Base-by-base conservation (phyloP, 1,139 yeast genomes). In the Geotrichum europaeum region DNA sequence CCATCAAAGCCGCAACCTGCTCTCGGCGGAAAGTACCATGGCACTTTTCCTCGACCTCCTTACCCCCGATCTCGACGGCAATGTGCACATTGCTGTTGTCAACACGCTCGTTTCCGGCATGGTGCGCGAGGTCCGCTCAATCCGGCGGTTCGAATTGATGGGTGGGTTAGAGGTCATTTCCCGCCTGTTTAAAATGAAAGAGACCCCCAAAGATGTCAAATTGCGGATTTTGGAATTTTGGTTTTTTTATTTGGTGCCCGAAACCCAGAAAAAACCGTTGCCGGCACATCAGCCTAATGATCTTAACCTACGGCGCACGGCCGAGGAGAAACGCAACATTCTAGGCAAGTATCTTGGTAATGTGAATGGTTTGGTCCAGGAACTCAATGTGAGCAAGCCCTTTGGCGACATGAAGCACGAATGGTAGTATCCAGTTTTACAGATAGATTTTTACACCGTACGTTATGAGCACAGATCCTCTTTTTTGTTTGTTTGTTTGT, bases 181-280 rank as follows among this genome's bases (percentile, higher is more conserved):
- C 59, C 67, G 70, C 12, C 66, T 79, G 15, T 75, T 80, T 68
- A 79, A 74, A 65, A 67, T 68, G 45, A 71, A 72, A 53, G 71
- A 69, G 28, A 74, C 79, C 0, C 64, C 76, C 12, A 75, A 76
- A 56, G 69, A 70, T 24, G 77, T 76, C 52, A 75, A 76, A 64
- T 81, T 86, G 65, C 84, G 86, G 67, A 80, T 86, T 34, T 79
- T 87, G 56, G 95, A 88, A 72, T 87, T 87, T 70, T 74, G 87
- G 61, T 81, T 87, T 62, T 86, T 87, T 69, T 87, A 88, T 68
- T 73, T 87, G 62, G 79, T 84, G 7, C 92, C 90, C n/a, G 95
- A 88, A 71, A 74, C 80, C 2, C 73, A 67, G 20, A 61, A 64
- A 24, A 57, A 57, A 49, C 60, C 30, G 55, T 49, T 15, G 66